Conservation (phyloP, 768 basidiomycete species). For the Paxillus rubicundulus region DNA sequence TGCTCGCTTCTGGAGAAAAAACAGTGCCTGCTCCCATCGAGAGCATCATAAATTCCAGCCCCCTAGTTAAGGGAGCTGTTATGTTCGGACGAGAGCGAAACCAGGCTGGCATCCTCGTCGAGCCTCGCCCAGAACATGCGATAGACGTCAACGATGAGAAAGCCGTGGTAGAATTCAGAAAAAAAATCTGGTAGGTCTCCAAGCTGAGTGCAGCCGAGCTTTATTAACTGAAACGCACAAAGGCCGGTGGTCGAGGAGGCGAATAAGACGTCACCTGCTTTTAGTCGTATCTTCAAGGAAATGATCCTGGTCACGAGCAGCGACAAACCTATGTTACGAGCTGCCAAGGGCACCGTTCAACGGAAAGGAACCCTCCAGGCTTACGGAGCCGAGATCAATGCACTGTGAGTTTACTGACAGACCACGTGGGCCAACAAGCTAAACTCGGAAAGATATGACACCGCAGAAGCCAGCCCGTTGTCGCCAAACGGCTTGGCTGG, state of each 20-base stretch:
- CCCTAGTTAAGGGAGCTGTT: constrained; percentile 21
- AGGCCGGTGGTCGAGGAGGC: constrained; percentile 46
- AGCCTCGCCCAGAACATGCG: constrained; percentile 13
- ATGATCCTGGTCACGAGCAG: constrained; percentile 47
- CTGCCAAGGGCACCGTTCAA: constrained; percentile 46
- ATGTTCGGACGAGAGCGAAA: constrained; percentile 37
- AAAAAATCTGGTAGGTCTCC: constrained; percentile 24
- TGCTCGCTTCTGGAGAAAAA: constrained; percentile 21
- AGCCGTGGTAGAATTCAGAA: constrained; percentile 27
- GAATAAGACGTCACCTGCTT: constrained; percentile 39
- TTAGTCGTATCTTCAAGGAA: constrained; percentile 49
- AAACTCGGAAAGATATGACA: constrained; percentile 28
- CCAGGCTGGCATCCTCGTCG: constrained; percentile 33
- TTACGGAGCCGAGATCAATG: constrained; percentile 48
- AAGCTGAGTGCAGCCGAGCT: too few species aligned
- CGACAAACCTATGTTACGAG: constrained; percentile 42
- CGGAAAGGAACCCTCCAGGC: constrained; percentile 38
- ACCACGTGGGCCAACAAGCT: constrained; percentile 22
- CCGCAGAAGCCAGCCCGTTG: constrained; percentile 27
- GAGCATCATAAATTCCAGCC: constrained; percentile 20
- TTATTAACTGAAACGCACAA: not conserved
- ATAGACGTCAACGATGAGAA: constrained; percentile 23
- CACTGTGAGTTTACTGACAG: constrained; percentile 32
- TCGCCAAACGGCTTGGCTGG: constrained; percentile 18
- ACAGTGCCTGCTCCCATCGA: constrained; percentile 30